Percentiles rank a stretch among this genome's conserved stretches.
These are phyloP conservation scores for Sclerotinia glacialis DNA, from an alignment of 2,329 filamentous ascomycete genomes.

Conservation along the genomic window DNA sequence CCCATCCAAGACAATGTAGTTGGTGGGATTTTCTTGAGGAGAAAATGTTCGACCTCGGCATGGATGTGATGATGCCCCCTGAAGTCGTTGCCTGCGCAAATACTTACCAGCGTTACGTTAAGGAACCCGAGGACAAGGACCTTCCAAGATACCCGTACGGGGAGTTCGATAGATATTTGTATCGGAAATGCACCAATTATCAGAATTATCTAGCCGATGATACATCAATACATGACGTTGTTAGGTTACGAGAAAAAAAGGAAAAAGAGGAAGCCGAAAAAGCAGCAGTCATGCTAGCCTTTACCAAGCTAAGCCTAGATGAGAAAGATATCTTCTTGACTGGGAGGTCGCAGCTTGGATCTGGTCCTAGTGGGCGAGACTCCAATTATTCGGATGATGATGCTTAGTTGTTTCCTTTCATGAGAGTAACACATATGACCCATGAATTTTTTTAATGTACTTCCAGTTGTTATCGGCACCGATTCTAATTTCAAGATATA, in stretches of 20 bases:
- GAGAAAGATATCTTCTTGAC: neutral
- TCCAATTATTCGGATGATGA: neutral
- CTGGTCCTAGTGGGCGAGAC: neutral
- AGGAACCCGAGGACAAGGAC: accelerated
- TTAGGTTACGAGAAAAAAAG: accelerated
- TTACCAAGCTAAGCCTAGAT: neutral
- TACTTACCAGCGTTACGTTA: accelerated
- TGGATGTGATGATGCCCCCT: neutral
- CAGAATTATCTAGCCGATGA: neutral
- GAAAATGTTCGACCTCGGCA: neutral
- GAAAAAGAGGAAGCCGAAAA: neutral
- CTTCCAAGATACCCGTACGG: neutral
- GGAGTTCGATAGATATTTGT: neutral
- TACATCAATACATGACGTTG: accelerated
- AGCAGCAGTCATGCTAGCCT: neutral
- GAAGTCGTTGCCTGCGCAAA: accelerated
- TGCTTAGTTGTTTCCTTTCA: neutral
- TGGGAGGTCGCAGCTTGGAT: neutral
- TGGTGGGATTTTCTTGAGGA: accelerated
- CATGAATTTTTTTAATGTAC: neutral
- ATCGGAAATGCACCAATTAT: neutral
- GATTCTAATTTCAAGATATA: neutral
- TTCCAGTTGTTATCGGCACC: neutral
- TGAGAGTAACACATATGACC: neutral
- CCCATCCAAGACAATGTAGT: neutral